Evolutionary conservation across 2,329 filamentous ascomycete species (phyloP).

Genomic region (Berkeleyomyces rouxiae): DNA sequence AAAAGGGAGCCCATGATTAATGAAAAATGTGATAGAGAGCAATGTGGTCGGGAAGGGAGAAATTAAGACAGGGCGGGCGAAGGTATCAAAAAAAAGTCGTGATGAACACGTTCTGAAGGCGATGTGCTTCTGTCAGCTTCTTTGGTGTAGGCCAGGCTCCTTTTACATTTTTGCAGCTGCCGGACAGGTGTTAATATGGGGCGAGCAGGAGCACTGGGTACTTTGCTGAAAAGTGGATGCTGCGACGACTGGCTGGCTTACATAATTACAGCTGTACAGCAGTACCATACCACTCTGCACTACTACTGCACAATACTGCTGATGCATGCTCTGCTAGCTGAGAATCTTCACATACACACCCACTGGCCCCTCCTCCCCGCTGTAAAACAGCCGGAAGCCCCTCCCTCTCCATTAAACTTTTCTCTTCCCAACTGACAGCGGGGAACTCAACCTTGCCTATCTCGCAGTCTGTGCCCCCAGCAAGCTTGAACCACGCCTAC

Average conservation of each 20-base stretch:
- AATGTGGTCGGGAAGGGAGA: neutral
- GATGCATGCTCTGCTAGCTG: too few species aligned
- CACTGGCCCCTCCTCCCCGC: too few species aligned
- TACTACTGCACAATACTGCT: too few species aligned
- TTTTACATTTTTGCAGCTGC: constrained; percentile 2
- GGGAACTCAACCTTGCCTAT: neutral
- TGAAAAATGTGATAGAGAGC: constrained; percentile 10
- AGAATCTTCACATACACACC: too few species aligned
- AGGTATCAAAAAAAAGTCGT: constrained; percentile 6
- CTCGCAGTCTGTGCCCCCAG: too few species aligned
- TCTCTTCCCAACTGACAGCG: neutral
- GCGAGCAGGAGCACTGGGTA: neutral
- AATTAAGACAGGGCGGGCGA: constrained; percentile 5
- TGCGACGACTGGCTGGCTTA: neutral
- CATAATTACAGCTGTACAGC: neutral
- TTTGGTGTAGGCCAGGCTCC: constrained; percentile 7
- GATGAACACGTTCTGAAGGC: constrained; percentile 12
- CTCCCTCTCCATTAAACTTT: neutral
- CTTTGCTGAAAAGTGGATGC: neutral
- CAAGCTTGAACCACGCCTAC: neutral
- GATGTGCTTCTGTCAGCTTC: constrained; percentile 14
- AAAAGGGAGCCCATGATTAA: constrained; percentile 78
- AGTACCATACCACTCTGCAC: too few species aligned
- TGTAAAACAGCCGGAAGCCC: too few species aligned
- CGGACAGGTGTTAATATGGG: neutral